A percentile compares a stretch with the other conserved stretches of the same genome.
phyloP scores from a whole-genome alignment of 2,329 filamentous ascomycete genomes.

The Aspergillus fructus region DNA sequence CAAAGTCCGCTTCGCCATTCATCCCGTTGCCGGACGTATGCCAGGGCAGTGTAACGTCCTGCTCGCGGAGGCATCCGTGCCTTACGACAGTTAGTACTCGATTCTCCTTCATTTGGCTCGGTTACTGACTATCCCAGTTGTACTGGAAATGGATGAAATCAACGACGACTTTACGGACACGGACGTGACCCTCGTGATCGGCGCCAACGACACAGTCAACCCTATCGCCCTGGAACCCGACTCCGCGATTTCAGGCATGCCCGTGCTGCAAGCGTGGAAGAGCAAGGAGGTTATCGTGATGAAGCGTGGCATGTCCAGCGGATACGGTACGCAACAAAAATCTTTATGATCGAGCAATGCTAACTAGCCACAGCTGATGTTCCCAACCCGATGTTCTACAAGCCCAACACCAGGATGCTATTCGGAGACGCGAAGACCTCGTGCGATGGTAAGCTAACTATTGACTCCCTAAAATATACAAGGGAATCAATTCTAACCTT shows the following conservation, averaged over 20 bases:
- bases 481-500: conserved; percentile 2
- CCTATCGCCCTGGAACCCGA: conserved; percentile 83
- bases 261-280: conserved; percentile 89
- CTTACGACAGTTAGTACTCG: conserved; percentile 68
- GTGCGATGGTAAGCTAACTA: conserved; percentile 65
- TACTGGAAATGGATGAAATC: conserved; percentile 94
- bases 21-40: conserved; percentile 88
- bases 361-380: conserved; percentile 66
- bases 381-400: conserved; percentile 90
- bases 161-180: conserved; percentile 88
- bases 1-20: conserved; percentile 84
- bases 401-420: conserved; percentile 85
- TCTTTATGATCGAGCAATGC: neutral
- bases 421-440: conserved; percentile 86
- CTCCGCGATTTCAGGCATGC: conserved; percentile 86
- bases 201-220: conserved; percentile 90
- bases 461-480: no score
- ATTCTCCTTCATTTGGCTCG: neutral
- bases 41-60: conserved; percentile 91
- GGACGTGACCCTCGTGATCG: conserved; percentile 83
- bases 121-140: conserved; percentile 48
- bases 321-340: conserved; percentile 64
- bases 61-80: conserved; percentile 81
- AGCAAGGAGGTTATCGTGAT: conserved; percentile 90
- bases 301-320: conserved; percentile 87